Base-by-base conservation (phyloP, 2,329 filamentous ascomycete genomes). In the Allantophomopsis cytisporea region DNA sequence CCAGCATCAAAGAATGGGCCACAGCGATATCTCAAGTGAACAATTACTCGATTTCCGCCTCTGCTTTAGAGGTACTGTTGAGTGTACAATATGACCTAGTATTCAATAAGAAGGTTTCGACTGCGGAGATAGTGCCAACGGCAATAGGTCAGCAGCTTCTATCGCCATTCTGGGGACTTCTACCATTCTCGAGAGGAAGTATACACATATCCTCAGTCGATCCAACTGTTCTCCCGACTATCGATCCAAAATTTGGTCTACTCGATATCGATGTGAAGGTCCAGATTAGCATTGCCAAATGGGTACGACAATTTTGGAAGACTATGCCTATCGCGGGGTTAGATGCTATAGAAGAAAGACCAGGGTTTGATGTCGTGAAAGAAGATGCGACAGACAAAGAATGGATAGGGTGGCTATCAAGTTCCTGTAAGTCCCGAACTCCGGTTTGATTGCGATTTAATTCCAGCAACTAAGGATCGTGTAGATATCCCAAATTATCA, bases 51-150 rank as follows among this genome's bases (percentile, higher is more conserved):
- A 52, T 44, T 5, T 47, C 59, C 13, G 47, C 49, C 7, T 45
- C 50, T 4, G 43, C 54, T n/a, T 54, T 57, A 8, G 44, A 70
- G 20, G 57, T 65, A 41, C 49, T 68, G 2, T 57, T 71, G 28
- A 51, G 52, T 7, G 50, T 65, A 4, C 65, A 72, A 50, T 57
- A 69, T 42, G 60, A 66, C 39, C 53, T 71, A 10, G 58, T 73
- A 12, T 71, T 71, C 50, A 51, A 56, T 14, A 44, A 36, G 15
- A 42, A 17, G 15, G 56, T 66, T 1, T 64, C 68, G 0, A 51
- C 69, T 2, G 62, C 57, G 2, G 69, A 73, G 47, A 54, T 68
- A 1, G 49, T 72, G 34, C 51, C 54, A 0, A 56, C 59, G 45
- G 46, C 2, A 53, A 47, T 2, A 48, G 50, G 2, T 47, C 57